Base-by-base conservation (phyloP, 2,329 filamentous ascomycete genomes). In the Colletotrichum somersetense region DNA sequence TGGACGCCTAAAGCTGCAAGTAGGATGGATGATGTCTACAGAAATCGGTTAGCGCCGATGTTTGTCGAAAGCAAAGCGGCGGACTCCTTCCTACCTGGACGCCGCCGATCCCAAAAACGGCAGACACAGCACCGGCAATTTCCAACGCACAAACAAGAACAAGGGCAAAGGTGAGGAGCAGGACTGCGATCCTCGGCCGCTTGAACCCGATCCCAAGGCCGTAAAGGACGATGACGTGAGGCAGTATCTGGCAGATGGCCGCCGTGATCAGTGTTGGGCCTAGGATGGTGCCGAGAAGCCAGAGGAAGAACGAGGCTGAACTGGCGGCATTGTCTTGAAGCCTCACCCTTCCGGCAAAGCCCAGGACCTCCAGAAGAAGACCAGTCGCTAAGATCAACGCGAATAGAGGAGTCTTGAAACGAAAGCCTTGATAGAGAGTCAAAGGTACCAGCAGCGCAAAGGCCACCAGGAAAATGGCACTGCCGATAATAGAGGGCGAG, bases 171-270 rank as follows among this genome's bases (percentile, higher is more conserved):
- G 79, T 76, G 63, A 85, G 81, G 38, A 80, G 66, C 16, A 83
- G 71, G 0, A 77, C 81, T 12, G 81, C 75, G 55, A 81, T 77
- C 0, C 81, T 72, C 0, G 84, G 83, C 12, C 73, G 79, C 62
- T 82, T 75, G 2, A 81, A 78, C 20, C 80, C 81, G 23, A 83
- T 81, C 8, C 81, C 79, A 10, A 83, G 80, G 26, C 86, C 86
- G 71, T 87, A 88, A 5, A 88, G 75, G 10, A 80, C 78, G 46
- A 88, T 78, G 30, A 87, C 77, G 56, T 85, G 85, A 2, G 86
- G 86, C 23, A 88, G 76, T 10, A 85, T 75, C 30, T 83, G 77
- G 65, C 85, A 87, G 38, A 87, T 77, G 35, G 85, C 82, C 14
- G 80, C 79, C 14, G 81, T 82, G 73, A 87, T 81, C 50, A 86